Evolutionary conservation across 2,329 filamentous ascomycete genomes (phyloP).

Genomic region (Huntiella savannae): DNA sequence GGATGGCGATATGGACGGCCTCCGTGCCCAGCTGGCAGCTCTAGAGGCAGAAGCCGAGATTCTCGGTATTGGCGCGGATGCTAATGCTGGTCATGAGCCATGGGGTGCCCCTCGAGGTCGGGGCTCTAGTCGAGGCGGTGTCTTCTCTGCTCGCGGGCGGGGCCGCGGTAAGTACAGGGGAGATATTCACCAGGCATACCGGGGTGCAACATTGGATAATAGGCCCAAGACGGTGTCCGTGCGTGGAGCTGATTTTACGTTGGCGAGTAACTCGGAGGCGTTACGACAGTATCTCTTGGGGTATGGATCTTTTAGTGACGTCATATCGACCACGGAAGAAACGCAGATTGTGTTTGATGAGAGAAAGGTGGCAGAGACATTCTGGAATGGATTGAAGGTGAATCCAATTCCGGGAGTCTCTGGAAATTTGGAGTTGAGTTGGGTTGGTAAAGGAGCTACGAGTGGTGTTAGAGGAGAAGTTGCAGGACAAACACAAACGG

Average conservation of each 20-base stretch:
- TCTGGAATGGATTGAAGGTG: slow-evolving; percentile 38
- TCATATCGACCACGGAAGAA: slow-evolving; percentile 27
- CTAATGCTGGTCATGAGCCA: slow-evolving; percentile 12
- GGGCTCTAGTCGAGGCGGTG: slow-evolving; percentile 24
- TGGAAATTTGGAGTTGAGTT: slow-evolving; percentile 44
- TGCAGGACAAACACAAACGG: background rate
- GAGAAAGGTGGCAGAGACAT: slow-evolving; percentile 51
- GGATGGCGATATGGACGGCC: slow-evolving; percentile 36
- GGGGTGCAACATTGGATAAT: slow-evolving; percentile 54
- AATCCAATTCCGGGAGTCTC: slow-evolving; percentile 41
- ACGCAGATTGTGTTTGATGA: slow-evolving; percentile 46
- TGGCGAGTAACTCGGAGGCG: slow-evolving; percentile 43
- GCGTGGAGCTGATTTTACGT: slow-evolving; percentile 43
- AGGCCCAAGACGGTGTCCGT: slow-evolving; percentile 50
- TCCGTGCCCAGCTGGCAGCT: slow-evolving; percentile 54
- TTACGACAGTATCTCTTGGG: slow-evolving; percentile 54
- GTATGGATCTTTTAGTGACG: slow-evolving; percentile 42
- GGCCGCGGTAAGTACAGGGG: slow-evolving; percentile 15
- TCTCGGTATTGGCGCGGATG: slow-evolving; percentile 39
- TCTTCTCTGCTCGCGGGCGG: slow-evolving; percentile 15
- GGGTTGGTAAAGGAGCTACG: slow-evolving; percentile 26
- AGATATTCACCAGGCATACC: slow-evolving; percentile 36
- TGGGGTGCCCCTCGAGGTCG: slow-evolving; percentile 15
- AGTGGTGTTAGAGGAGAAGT: background rate
- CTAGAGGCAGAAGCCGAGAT: slow-evolving; percentile 53